Conservation (phyloP, 345 rosid species). For the Rhizophora mangle region DNA sequence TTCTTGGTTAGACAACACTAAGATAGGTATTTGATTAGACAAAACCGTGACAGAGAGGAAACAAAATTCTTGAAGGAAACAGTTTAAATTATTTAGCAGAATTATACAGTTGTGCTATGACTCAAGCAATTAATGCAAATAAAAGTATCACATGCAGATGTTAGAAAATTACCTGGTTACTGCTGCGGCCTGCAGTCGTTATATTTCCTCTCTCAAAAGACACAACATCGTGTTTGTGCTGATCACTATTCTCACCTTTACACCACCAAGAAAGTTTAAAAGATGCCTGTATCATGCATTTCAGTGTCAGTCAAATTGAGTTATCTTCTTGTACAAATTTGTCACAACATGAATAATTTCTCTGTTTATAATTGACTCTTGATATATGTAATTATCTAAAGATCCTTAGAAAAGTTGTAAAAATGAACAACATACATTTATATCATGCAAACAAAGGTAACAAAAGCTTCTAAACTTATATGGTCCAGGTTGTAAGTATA, state of each 20-base stretch:
- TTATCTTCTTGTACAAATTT: conserved; percentile 6
- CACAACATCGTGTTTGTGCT: conserved; percentile 90
- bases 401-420: not conserved
- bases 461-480: not conserved
- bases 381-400: not conserved
- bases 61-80: not conserved
- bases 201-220: conserved; percentile 95
- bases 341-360: not conserved
- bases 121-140: not conserved
- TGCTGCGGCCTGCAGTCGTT: conserved; percentile 85
- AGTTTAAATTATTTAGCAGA: too few relatives aligned
- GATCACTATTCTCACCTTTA: conserved; percentile 78
- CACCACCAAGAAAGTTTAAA: conserved; percentile 97
- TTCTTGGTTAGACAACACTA: conserved; percentile 20
- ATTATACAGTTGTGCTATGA: not conserved
- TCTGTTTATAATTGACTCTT: not conserved
- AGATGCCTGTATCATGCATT: conserved; percentile 65
- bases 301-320: conserved; percentile 13
- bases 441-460: not conserved
- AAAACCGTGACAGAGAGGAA: not conserved
- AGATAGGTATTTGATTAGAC: conserved; percentile 19
- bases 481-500: not conserved
- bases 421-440: not conserved
- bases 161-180: conserved; percentile 64
- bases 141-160: conserved; percentile 4